Evolutionary conservation across 2,329 filamentous ascomycete genomes (phyloP).

Genomic region (Calonectria ilicicola): DNA sequence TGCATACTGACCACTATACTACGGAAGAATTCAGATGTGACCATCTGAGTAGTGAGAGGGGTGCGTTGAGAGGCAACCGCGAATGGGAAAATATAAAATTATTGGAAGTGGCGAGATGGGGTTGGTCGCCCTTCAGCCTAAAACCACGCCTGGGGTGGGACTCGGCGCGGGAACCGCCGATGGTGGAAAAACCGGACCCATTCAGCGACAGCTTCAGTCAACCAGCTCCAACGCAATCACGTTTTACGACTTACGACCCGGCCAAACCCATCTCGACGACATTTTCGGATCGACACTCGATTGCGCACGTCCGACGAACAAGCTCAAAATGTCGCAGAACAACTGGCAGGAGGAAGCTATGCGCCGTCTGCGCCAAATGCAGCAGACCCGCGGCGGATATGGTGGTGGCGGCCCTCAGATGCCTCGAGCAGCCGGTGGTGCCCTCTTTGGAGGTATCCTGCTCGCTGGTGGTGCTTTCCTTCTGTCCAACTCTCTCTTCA

Average conservation of each 20-base stretch:
- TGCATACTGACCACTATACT: constrained; percentile 24
- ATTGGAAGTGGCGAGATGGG: neutral
- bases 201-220: constrained; percentile 40
- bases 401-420: constrained; percentile 57
- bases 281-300: constrained; percentile 27
- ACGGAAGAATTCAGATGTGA: constrained; percentile 7
- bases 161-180: constrained; percentile 34
- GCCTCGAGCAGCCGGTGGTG: constrained; percentile 54
- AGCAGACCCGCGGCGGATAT: constrained; percentile 56
- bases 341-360: constrained; percentile 64
- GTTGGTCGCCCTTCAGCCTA: constrained; percentile 6
- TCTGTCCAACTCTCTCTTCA: constrained; percentile 74
- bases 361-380: constrained; percentile 63
- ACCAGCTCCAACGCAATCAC: constrained; percentile 42
- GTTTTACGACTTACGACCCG: constrained; percentile 30
- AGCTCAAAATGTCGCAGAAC: constrained; percentile 48
- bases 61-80: neutral
- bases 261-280: constrained; percentile 12
- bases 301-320: constrained; percentile 9
- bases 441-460: constrained; percentile 56
- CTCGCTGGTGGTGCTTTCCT: constrained; percentile 63
- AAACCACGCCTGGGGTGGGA: constrained; percentile 16
- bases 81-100: neutral
- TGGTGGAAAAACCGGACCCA: constrained; percentile 40
- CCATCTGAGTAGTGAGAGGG: constrained; percentile 6